These are phyloP conservation scores for Schizonepeta tenuifolia DNA, from an alignment of 257 asterid genomes.

Conservation along the genomic window DNA sequence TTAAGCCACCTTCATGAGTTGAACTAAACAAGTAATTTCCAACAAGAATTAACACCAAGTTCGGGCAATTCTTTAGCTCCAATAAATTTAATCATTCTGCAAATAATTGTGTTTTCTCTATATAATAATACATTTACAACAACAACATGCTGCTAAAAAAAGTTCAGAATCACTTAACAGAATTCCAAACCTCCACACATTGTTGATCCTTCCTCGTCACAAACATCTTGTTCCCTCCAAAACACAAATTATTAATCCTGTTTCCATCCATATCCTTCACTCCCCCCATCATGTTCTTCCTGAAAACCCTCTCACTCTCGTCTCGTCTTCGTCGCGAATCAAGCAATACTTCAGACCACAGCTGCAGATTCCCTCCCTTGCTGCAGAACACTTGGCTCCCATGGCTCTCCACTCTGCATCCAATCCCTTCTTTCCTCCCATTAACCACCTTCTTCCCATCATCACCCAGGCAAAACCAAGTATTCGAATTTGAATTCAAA, in stretches of 20 bases:
- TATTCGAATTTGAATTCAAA: slow-evolving; percentile 23
- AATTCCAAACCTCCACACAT: slow-evolving; percentile 80
- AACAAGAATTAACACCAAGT: no score
- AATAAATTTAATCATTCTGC: neutral
- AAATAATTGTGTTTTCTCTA: neutral
- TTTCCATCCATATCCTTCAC: slow-evolving; percentile 63
- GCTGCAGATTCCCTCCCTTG: slow-evolving; percentile 71
- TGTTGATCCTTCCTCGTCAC: slow-evolving; percentile 76
- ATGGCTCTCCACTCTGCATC: slow-evolving; percentile 69
- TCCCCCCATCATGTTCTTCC: slow-evolving; percentile 83
- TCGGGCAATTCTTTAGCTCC: neutral
- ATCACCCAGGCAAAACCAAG: slow-evolving; percentile 86
- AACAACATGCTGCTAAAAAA: neutral
- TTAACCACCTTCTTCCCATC: slow-evolving; percentile 46
- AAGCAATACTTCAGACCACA: slow-evolving; percentile 79
- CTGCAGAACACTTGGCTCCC: slow-evolving; percentile 87
- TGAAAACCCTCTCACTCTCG: slow-evolving; percentile 53
- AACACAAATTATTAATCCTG: slow-evolving; percentile 57
- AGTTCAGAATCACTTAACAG: slow-evolving; percentile 41
- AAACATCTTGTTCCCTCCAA: slow-evolving; percentile 91
- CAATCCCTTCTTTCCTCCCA: slow-evolving; percentile 87
- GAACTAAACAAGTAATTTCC: no score
- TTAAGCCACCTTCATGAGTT: no score
- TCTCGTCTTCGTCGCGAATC: slow-evolving; percentile 39
- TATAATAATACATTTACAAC: neutral